Evolutionary conservation across 2,329 filamentous ascomycete species (phyloP).

Genomic region (Penicillium sp.): DNA sequence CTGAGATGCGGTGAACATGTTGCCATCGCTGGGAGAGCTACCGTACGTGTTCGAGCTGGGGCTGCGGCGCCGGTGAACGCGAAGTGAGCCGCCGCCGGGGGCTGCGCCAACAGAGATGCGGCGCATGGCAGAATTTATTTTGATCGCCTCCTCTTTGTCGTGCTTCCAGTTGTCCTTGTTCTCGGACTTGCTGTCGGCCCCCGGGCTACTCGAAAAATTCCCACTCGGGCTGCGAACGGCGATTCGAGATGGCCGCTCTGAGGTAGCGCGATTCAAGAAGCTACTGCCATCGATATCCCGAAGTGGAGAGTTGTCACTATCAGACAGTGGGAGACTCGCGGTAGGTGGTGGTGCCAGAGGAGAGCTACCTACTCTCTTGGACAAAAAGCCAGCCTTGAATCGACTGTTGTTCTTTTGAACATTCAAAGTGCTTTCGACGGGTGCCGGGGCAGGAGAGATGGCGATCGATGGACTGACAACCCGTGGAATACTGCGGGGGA

Average conservation of each 20-base stretch:
- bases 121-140: slow-evolving; percentile 57
- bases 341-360: slow-evolving; percentile 60
- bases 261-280: slow-evolving; percentile 48
- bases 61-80: slow-evolving; percentile 55
- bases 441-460: slow-evolving; percentile 58
- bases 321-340: slow-evolving; percentile 59
- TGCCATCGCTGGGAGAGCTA: slow-evolving; percentile 57
- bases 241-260: slow-evolving; percentile 39
- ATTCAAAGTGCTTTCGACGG: slow-evolving; percentile 59
- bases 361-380: slow-evolving; percentile 65
- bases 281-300: slow-evolving; percentile 52
- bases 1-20: slow-evolving; percentile 63
- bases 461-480: slow-evolving; percentile 42
- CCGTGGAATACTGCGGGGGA: slow-evolving; percentile 45
- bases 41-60: slow-evolving; percentile 50
- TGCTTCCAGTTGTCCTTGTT: slow-evolving; percentile 48
- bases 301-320: slow-evolving; percentile 56
- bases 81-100: slow-evolving; percentile 38
- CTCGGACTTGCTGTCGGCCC: slow-evolving; percentile 50
- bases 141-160: slow-evolving; percentile 51
- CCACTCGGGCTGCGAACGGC: slow-evolving; percentile 41
- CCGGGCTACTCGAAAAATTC: slow-evolving; percentile 33
- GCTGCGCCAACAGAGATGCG: slow-evolving; percentile 49
- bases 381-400: slow-evolving; percentile 86
- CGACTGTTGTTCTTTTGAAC: slow-evolving; percentile 66